Evolutionary conservation across 2,329 filamentous ascomycete genomes (phyloP).

Genomic region (Coniochaeta prunicola): DNA sequence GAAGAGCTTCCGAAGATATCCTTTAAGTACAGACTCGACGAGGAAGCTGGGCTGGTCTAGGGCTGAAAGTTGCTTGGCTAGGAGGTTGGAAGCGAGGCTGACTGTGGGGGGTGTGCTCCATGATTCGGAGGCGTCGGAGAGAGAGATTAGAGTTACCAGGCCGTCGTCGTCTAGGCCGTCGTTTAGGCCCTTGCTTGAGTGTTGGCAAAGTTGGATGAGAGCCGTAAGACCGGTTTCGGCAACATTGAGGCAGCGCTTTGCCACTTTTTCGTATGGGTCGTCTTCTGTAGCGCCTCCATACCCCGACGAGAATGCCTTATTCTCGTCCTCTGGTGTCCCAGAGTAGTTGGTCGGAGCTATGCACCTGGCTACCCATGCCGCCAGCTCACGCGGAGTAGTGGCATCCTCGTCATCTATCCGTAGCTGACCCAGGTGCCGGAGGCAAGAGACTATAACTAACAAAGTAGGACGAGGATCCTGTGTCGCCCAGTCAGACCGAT

Average conservation of each 20-base stretch:
- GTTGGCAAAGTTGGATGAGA: constrained; percentile 7
- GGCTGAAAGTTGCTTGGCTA: constrained; percentile 19
- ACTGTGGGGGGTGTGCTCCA: constrained; percentile 20
- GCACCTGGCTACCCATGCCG: neutral
- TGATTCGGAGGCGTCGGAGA: constrained; percentile 14
- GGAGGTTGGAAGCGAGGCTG: constrained; percentile 20
- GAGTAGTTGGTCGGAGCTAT: neutral
- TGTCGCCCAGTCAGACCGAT: neutral
- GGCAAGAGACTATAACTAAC: neutral
- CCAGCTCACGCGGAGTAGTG: neutral
- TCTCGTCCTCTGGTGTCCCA: neutral
- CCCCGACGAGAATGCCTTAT: neutral
- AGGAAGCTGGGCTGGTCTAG: constrained; percentile 29
- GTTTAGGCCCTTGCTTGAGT: neutral
- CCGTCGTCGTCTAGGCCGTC: constrained; percentile 13
- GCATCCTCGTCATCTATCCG: neutral
- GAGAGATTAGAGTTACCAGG: constrained; percentile 25
- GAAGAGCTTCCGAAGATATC: constrained; percentile 63
- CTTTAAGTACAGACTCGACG: constrained; percentile 49
- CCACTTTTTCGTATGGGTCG: neutral
- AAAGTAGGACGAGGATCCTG: neutral
- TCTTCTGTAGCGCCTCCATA: neutral
- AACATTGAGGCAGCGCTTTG: constrained; percentile 4
- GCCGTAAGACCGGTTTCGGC: constrained; percentile 11
- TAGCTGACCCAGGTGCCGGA: neutral